Percentiles rank a stretch among this genome's conserved stretches.
These are phyloP conservation scores for Hyaloscypha variabilis DNA, from an alignment of 495 filamentous ascomycete genomes.

Conservation along the genomic window DNA sequence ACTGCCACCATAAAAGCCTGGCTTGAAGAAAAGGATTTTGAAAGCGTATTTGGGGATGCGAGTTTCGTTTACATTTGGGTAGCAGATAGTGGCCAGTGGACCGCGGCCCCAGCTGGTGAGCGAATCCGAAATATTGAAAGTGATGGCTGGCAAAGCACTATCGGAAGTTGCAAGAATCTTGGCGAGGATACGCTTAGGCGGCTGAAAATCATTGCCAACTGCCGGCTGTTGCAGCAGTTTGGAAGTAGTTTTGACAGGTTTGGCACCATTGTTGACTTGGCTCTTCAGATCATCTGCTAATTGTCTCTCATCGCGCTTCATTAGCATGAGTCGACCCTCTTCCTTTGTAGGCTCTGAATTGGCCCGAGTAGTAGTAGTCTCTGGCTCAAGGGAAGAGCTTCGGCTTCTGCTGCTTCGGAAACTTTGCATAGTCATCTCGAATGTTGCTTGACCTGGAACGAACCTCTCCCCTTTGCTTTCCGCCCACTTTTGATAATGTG, in stretches of 20 bases:
- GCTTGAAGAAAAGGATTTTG: constrained; percentile 72
- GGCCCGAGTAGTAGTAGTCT: constrained; percentile 17
- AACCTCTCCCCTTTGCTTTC: constrained; percentile 47
- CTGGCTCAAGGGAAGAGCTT: constrained; percentile 25
- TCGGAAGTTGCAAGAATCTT: constrained; percentile 43
- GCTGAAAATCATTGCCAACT: constrained; percentile 33
- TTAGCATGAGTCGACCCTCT: constrained; percentile 25
- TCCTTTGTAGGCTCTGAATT: constrained; percentile 28
- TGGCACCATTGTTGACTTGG: not conserved
- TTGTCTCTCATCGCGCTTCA: constrained; percentile 32
- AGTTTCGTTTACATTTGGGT: constrained; percentile 58
- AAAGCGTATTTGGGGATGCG: constrained; percentile 83
- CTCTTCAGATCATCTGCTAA: not conserved
- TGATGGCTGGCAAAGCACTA: constrained; percentile 54
- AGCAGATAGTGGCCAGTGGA: constrained; percentile 59
- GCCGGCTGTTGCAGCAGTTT: constrained; percentile 17
- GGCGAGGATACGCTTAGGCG: constrained; percentile 46
- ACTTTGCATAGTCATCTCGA: constrained; percentile 31
- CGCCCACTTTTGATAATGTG: constrained; percentile 45
- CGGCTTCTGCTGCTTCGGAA: constrained; percentile 26
- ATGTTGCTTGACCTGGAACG: constrained; percentile 26
- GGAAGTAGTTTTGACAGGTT: constrained; percentile 8
- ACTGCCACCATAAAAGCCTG: constrained; percentile 52
- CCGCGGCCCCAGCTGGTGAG: constrained; percentile 78
- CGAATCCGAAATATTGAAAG: constrained; percentile 62